phyloP scores from a whole-genome alignment of 2,329 filamentous ascomycete species.

The Nothophaeocryptopus gaeumannii region DNA sequence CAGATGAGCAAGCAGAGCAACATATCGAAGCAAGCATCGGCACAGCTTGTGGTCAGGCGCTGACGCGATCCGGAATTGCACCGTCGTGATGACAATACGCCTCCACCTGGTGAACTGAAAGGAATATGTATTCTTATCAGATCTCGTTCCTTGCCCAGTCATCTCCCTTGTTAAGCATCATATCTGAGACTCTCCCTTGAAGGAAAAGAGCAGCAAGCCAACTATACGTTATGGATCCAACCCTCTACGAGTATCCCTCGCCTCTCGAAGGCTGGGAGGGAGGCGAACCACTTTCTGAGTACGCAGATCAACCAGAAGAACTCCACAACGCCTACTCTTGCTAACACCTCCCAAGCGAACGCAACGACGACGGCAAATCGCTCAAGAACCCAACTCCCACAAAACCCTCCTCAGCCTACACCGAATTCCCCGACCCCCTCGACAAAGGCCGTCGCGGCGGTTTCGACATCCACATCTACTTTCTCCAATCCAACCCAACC shows the following conservation, averaged over 20 bases:
- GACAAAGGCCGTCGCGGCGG: slow-evolving; percentile 65
- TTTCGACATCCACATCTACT: slow-evolving; percentile 88
- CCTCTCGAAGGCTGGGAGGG: slow-evolving; percentile 53
- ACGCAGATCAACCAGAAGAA: slow-evolving; percentile 11
- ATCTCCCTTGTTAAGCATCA: too few species aligned
- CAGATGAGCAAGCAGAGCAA: too few species aligned
- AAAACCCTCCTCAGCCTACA: slow-evolving; percentile 64
- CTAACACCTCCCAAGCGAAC: slow-evolving; percentile 6
- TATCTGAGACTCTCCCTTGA: too few species aligned
- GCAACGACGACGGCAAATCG: slow-evolving; percentile 68
- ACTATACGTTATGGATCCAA: slow-evolving; percentile 49
- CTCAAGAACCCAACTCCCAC: slow-evolving; percentile 64
- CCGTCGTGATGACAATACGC: neutral
- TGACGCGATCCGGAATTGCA: slow-evolving; percentile 1
- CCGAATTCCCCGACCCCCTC: slow-evolving; percentile 65
- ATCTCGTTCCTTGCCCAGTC: too few species aligned
- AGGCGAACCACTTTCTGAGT: slow-evolving; percentile 46
- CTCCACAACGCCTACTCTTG: neutral
- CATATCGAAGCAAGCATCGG: too few species aligned
- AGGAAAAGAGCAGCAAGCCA: neutral
- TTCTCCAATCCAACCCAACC: slow-evolving; percentile 59
- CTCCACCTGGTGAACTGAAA: neutral
- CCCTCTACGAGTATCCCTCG: slow-evolving; percentile 54
- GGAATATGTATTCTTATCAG: too few species aligned
- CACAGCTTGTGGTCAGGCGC: too few species aligned